phyloP scores from a whole-genome alignment of 106 monocot species.

The Apostasia shenzhenica region DNA sequence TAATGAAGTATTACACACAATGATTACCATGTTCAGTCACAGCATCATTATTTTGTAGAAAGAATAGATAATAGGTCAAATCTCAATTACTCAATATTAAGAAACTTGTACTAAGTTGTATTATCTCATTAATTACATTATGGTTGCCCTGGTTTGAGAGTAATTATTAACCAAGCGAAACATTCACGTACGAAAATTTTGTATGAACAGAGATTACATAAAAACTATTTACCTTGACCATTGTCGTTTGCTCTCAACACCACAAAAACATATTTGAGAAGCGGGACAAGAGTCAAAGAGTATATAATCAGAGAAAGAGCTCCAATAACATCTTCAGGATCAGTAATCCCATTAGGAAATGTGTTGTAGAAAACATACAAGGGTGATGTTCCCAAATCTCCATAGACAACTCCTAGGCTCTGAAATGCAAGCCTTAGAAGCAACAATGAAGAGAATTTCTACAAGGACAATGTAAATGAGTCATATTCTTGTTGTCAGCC shows the following conservation, averaged over 20 bases:
- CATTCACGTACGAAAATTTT: too few species aligned
- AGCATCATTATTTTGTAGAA: background rate
- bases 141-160: too few species aligned
- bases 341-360: constrained; percentile 40
- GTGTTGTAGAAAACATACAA: constrained; percentile 62
- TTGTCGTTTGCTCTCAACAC: constrained; percentile 66
- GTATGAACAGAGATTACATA: too few species aligned
- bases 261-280: constrained; percentile 60
- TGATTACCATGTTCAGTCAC: background rate
- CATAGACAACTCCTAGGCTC: constrained; percentile 64
- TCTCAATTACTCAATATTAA: too few species aligned
- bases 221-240: constrained; percentile 43
- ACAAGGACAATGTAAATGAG: constrained; percentile 1
- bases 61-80: too few species aligned
- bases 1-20: background rate
- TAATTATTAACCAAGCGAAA: too few species aligned
- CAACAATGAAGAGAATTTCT: constrained; percentile 40
- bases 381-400: constrained; percentile 67
- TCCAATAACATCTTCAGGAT: constrained; percentile 56
- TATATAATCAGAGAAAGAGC: constrained; percentile 74
- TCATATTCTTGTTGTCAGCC: too few species aligned
- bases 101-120: too few species aligned
- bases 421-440: constrained; percentile 60
- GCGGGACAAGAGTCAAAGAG: constrained; percentile 46
- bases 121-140: too few species aligned